Percentiles rank a stretch among this genome's conserved stretches.
These are phyloP conservation scores for Aureobasidium musti DNA, from an alignment of 2,329 filamentous ascomycete genomes.

Conservation along the genomic window DNA sequence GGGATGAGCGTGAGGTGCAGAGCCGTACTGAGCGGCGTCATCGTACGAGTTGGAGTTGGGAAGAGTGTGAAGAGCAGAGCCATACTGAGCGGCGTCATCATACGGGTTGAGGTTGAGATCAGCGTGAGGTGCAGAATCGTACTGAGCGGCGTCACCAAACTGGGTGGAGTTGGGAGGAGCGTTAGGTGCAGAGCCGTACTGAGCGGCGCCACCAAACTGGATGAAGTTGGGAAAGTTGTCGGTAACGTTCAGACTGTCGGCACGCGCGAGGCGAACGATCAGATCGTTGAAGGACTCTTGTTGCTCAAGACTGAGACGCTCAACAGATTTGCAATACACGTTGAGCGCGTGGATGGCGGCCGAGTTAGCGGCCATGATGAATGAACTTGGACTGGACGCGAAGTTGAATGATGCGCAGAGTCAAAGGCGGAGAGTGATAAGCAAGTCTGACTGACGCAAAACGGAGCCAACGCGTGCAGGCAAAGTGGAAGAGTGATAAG, in stretches of 20 bases:
- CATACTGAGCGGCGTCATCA: no score
- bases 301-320: background rate
- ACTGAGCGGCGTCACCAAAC: no score
- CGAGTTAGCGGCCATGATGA: background rate
- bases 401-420: background rate
- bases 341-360: background rate
- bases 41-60: no score
- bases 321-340: background rate
- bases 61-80: no score
- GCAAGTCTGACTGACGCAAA: background rate
- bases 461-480: background rate
- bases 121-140: no score
- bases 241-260: background rate
- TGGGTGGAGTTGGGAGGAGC: no score
- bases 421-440: background rate
- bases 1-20: no score
- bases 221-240: no score
- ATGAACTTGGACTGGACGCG: background rate
- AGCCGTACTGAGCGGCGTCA: no score
- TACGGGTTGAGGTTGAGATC: no score
- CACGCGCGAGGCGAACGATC: background rate
- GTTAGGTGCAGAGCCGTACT: no score
- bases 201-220: no score
- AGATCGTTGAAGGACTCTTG: background rate
- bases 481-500: background rate